Base-by-base conservation (phyloP, 169 alveolate species). In the Cryptosporidium xiaoi region DNA sequence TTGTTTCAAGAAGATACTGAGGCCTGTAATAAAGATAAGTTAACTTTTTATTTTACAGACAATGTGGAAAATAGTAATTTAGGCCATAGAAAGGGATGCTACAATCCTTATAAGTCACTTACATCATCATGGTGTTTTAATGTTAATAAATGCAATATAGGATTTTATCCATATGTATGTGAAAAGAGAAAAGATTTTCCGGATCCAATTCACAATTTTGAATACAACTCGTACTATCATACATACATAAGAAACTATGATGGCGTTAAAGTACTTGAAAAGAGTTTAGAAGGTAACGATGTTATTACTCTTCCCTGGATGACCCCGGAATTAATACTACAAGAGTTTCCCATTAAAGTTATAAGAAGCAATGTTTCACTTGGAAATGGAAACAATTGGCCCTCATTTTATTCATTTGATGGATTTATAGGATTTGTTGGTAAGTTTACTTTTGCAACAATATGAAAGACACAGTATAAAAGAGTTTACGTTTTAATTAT, bases 381-480 rank as follows among this genome's bases (percentile, higher is more conserved):
- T 0, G 71, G 87, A 8, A 77, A 44, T 60, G 83, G 83, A 29
- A 66, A 69, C 13, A 53, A 69, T 69, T 77, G 87, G 87, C 87
- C 87, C 29, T 60, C 87, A 56, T 77, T 77, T 56, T 64, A 77
- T 29, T 18, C n/a, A 6, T 77, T 77, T 77, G 87, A 77, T 48
- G 87, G 87, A 6, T 62, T 77, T 62, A 58, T 77, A 36, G 87
- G 87, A 20, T 27, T 77, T 24, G 87, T 77, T 31, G 87, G 87
- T 77, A 77, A 60, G 87, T 77, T 60, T 34, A n/a, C 15, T 18
- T 8, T 27, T 62, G 33, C 24, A 8, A 62, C 24, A 24, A 24
- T 24, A 24, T 24, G 0, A 24, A 24, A 24, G 27, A 24, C 27
- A 24, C 27, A 24, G 27, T 24, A 24, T 24, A 24, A 24, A 24